These are phyloP conservation scores for Pseudodiploospora longispora DNA, from an alignment of 2,329 filamentous ascomycete species.

Conservation along the genomic window DNA sequence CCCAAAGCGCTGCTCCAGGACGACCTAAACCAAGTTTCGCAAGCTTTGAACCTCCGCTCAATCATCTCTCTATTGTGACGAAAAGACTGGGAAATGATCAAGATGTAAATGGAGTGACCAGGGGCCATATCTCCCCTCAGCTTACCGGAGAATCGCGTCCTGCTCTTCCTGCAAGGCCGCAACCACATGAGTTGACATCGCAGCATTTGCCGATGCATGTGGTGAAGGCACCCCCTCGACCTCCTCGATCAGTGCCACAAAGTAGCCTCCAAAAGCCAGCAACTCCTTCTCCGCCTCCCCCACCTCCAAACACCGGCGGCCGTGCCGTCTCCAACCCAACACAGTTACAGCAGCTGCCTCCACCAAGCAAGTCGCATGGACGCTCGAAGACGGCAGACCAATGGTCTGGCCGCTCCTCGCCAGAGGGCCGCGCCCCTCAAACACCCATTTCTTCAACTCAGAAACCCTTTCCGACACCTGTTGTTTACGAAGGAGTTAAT, in stretches of 20 bases:
- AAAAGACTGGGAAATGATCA: constrained; percentile 38
- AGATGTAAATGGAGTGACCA: constrained; percentile 32
- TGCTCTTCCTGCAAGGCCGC: constrained; percentile 42
- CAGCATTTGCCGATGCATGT: constrained; percentile 9
- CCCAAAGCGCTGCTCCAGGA: constrained; percentile 13
- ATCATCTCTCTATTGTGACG: constrained; percentile 36
- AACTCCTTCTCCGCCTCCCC: constrained; percentile 6
- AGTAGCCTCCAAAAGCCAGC: constrained; percentile 13
- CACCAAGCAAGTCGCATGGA: constrained; percentile 21
- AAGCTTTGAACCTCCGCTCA: constrained; percentile 43
- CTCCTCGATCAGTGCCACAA: constrained; percentile 30
- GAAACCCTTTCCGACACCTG: constrained; percentile 8
- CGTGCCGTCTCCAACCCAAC: constrained; percentile 23
- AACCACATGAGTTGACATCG: constrained; percentile 18
- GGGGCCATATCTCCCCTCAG: constrained; percentile 30
- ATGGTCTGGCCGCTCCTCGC: constrained; percentile 16
- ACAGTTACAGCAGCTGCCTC: constrained; percentile 20
- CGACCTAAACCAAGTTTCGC: constrained; percentile 15
- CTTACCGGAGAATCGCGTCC: constrained; percentile 36
- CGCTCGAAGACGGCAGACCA: constrained; percentile 29
- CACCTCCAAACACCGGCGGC: constrained; percentile 4
- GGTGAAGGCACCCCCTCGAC: constrained; percentile 32
- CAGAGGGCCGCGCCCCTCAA: constrained; percentile 16
- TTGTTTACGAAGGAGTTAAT: constrained; percentile 13
- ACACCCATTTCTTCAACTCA: constrained; percentile 12